Base-by-base conservation (phyloP, 2,329 filamentous ascomycete genomes). In the Monilinia fructigena region DNA sequence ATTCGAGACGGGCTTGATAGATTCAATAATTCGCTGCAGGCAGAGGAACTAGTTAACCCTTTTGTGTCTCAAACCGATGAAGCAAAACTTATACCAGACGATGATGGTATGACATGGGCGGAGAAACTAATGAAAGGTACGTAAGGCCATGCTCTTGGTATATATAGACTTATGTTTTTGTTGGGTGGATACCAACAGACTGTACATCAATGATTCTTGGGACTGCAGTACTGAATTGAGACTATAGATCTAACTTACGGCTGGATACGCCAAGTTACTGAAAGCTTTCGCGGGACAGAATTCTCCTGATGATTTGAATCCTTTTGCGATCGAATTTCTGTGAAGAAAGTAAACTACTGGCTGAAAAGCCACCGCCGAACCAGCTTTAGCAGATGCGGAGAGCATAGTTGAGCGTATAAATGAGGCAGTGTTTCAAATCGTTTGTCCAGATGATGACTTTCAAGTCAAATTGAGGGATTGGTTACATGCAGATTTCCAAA, bases 301-400 rank as follows among this genome's bases (percentile, higher is more conserved):
- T 66, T 69, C 1, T 28, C 56, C 45, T 52, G 65, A 63, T 11
- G 67, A 69, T 28, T 63, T 71, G 1, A 71, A 71, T 55, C 67
- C 68, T 2, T 63, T 66, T 18, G 67, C 70, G 18, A 67, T 68
- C 53, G 53, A 67, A 48, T 47, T 48, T 40, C 31, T 72, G 23
- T 71, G 69, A 68, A 68, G 56, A 54, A 35, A 68, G 2, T 68
- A 69, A 40, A 70, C 61, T 16, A 14, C 20, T 10, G 65, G 62
- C 18, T 72, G 69, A 69, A 45, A 66, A 45, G 18, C 56, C 16
- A 71, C 70, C n/a, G 61, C 69, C 2, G 45, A 54, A 4, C 4
- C 35, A 10, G 62, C 66, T 23, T 62, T 72, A 4, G 31, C 14
- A 14, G 35, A 61, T n/a, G 60, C 67, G 31, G 67, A 70, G 31